Conservation (phyloP, 2,329 filamentous ascomycete species). For the Pseudopyricularia cyperi region DNA sequence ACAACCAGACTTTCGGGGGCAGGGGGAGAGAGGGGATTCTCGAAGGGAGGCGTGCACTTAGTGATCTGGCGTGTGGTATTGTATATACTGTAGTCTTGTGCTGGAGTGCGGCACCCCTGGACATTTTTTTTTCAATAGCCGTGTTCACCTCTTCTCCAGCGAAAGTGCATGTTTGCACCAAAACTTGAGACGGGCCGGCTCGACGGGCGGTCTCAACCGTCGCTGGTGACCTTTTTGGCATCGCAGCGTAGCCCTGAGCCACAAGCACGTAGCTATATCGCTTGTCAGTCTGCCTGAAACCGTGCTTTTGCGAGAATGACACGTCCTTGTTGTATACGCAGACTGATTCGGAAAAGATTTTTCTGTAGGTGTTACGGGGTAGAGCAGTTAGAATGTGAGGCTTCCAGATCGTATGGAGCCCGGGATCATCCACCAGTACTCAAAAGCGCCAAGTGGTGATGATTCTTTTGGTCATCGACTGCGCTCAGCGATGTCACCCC, state of each 20-base stretch:
- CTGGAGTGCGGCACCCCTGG: neutral
- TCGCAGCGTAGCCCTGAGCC: too few relatives aligned
- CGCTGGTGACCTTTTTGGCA: neutral
- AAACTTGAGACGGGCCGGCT: neutral
- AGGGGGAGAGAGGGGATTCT: neutral
- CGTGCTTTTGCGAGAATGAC: neutral
- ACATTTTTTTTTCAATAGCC: neutral
- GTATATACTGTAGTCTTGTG: neutral
- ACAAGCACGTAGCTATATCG: neutral
- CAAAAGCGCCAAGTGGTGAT: neutral
- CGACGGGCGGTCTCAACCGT: neutral
- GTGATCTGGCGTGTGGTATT: neutral
- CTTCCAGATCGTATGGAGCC: too few relatives aligned
- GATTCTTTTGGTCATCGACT: neutral
- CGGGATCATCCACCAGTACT: neutral
- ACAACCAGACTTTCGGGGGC: neutral
- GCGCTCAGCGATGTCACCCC: too few relatives aligned
- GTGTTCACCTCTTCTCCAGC: neutral
- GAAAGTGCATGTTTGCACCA: neutral
- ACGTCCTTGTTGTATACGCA: too few relatives aligned
- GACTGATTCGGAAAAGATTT: too few relatives aligned
- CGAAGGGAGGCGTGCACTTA: neutral
- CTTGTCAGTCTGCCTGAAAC: neutral
- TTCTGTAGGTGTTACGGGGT: too few relatives aligned
- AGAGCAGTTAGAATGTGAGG: too few relatives aligned